Conservation (phyloP, 2,329 filamentous ascomycete genomes). For the Metarhizium album region DNA sequence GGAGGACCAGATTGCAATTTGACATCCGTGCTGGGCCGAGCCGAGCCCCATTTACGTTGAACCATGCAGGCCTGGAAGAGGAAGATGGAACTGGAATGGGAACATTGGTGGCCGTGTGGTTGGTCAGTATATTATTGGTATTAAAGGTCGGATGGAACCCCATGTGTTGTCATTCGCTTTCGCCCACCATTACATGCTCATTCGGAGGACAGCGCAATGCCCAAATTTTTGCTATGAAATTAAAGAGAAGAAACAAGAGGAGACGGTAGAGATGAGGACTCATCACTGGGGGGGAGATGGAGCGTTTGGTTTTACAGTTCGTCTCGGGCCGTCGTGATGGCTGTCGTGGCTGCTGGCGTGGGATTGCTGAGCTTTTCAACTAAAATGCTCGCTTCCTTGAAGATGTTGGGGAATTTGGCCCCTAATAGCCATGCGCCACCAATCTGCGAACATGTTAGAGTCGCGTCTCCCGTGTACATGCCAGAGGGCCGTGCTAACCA, state of each 20-base stretch:
- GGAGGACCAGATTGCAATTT: conserved; percentile 89
- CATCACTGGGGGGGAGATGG: neutral
- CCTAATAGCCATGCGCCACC: conserved; percentile 69
- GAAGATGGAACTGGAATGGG: neutral
- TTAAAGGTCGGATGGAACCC: neutral
- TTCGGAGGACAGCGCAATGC: conserved; percentile 7
- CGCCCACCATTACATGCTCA: neutral
- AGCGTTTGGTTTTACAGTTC: conserved; percentile 21
- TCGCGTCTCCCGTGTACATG: neutral
- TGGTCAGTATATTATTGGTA: neutral
- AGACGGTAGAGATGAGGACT: conserved; percentile 1
- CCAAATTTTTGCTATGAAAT: conserved; percentile 6
- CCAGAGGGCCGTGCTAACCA: conserved; percentile 51
- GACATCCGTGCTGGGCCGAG: conserved; percentile 79
- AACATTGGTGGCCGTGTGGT: neutral
- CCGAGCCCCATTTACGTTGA: neutral
- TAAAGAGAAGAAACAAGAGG: neutral
- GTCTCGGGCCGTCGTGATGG: conserved; percentile 19
- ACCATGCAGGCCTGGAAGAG: neutral
- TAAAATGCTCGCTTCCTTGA: conserved; percentile 15
- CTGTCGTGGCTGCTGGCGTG: conserved; percentile 14
- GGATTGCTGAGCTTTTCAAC: conserved; percentile 11
- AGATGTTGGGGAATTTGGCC: conserved; percentile 59
- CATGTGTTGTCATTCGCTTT: neutral
- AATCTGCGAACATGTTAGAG: conserved; percentile 40